Percentiles rank a stretch among this genome's conserved stretches.
Conservation (phyloP, 176 grass and related monocot species). For the Lolium rigidum region DNA sequence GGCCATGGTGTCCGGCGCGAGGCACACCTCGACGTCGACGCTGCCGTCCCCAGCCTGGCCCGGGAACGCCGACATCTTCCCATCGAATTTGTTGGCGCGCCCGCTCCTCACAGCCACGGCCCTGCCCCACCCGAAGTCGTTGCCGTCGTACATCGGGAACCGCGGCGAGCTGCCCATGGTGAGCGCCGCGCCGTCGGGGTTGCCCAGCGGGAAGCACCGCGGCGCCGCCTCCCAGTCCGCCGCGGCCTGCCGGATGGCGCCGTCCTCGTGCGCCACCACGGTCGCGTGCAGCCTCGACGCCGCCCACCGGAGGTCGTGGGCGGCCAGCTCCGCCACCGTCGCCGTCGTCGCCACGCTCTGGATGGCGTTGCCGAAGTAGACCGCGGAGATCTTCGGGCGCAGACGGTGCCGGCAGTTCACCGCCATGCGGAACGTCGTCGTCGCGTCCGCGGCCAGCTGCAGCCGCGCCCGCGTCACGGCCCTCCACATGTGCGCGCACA, state of each 20-base stretch:
- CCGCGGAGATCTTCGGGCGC: conserved; percentile 56
- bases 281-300: conserved; percentile 62
- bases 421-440: conserved; percentile 87
- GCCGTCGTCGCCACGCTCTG: conserved; percentile 79
- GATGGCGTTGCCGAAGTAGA: conserved; percentile 97
- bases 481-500: conserved; percentile 82
- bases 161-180: conserved; percentile 94
- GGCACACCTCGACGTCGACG: conserved; percentile 90
- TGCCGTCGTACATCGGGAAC: conserved; percentile 95
- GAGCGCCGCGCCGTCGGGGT: conserved; percentile 84
- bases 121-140: conserved; percentile 93
- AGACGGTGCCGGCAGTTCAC: conserved; percentile 94
- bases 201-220: conserved; percentile 88
- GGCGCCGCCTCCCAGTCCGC: conserved; percentile 84
- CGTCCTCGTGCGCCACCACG: conserved; percentile 62
- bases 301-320: conserved; percentile 63
- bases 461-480: conserved; percentile 72
- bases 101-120: conserved; percentile 80
- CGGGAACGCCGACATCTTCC: conserved; percentile 95
- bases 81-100: conserved; percentile 88
- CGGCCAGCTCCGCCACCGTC: conserved; percentile 60
- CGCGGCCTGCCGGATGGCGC: conserved; percentile 55
- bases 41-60: conserved; percentile 69
- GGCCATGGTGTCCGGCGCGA: conserved; percentile 84
- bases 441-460: conserved; percentile 43